Evolutionary conservation across 192 early-diverging fungal genomes (phyloP).

Genomic region (Dissophora globulifera): DNA sequence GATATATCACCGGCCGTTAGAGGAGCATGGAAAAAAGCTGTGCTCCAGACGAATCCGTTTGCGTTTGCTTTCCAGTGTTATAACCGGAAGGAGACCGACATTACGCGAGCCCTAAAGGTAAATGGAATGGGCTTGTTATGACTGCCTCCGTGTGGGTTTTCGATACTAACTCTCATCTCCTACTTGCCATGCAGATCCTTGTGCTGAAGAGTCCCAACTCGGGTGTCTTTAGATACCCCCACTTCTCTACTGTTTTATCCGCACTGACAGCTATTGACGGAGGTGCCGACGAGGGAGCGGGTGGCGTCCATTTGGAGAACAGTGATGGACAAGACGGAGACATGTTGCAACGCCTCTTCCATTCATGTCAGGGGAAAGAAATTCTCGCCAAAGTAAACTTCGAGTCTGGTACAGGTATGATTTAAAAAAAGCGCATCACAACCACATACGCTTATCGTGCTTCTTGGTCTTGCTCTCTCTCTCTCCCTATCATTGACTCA

Average conservation of each 20-base stretch:
- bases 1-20: slow-evolving; percentile 27
- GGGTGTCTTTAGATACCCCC: slow-evolving; percentile 70
- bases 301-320: background rate
- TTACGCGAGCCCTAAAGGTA: slow-evolving; percentile 34
- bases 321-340: slow-evolving; percentile 25
- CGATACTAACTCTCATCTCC: background rate
- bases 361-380: slow-evolving; percentile 62
- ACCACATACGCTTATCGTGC: too few relatives aligned
- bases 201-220: slow-evolving; percentile 58
- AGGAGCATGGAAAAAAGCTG: slow-evolving; percentile 23
- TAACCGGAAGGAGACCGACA: slow-evolving; percentile 24
- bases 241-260: slow-evolving; percentile 70
- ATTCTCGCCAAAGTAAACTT: slow-evolving; percentile 36
- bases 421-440: background rate
- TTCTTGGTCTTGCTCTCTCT: background rate
- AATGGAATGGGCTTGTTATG: too few relatives aligned
- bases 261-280: slow-evolving; percentile 43
- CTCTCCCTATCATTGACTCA: background rate
- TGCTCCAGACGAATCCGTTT: slow-evolving; percentile 38
- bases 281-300: slow-evolving; percentile 9
- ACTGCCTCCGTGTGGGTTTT: too few relatives aligned
- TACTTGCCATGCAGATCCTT: slow-evolving; percentile 42
- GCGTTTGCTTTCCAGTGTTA: slow-evolving; percentile 41
- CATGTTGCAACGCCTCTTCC: slow-evolving; percentile 65
- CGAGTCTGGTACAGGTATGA: slow-evolving; percentile 33